A percentile compares a stretch with the other conserved stretches of the same genome.
phyloP scores from a whole-genome alignment of 2,329 filamentous ascomycete genomes.

The Fusarium vanettenii region DNA sequence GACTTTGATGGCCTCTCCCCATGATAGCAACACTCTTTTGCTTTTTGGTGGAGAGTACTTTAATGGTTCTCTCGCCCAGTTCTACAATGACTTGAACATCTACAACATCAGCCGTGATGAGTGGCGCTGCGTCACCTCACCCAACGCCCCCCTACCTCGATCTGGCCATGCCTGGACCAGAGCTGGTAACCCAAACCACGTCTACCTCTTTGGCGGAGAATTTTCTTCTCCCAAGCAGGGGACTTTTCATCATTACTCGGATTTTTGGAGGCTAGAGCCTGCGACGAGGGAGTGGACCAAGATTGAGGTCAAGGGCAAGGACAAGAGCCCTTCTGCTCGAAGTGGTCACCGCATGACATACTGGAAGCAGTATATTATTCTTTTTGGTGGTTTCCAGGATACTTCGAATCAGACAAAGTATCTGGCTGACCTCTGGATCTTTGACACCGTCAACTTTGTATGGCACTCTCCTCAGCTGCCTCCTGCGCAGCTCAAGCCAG shows the following conservation, averaged over 20 bases:
- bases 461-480: constrained; percentile 85
- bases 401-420: constrained; percentile 96
- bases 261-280: constrained; percentile 95
- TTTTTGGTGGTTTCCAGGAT: constrained; percentile 98
- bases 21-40: constrained; percentile 87
- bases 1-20: constrained; percentile 85
- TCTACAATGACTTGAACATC: constrained; percentile 74
- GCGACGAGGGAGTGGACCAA: constrained; percentile 89
- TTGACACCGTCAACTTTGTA: constrained; percentile 86
- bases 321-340: constrained; percentile 83
- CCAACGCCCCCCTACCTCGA: constrained; percentile 89
- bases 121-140: constrained; percentile 90
- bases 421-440: constrained; percentile 92
- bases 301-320: constrained; percentile 81
- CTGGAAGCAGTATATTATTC: constrained; percentile 95
- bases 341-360: constrained; percentile 97
- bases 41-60: constrained; percentile 96
- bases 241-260: constrained; percentile 99
- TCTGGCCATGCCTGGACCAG: constrained; percentile 96
- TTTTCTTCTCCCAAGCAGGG: constrained; percentile 97
- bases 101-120: constrained; percentile 86
- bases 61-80: constrained; percentile 86
- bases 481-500: constrained; percentile 85
- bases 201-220: constrained; percentile 96
- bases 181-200: constrained; percentile 82